phyloP scores from a whole-genome alignment of 2,329 filamentous ascomycete species.

The Colletotrichum viniferum region DNA sequence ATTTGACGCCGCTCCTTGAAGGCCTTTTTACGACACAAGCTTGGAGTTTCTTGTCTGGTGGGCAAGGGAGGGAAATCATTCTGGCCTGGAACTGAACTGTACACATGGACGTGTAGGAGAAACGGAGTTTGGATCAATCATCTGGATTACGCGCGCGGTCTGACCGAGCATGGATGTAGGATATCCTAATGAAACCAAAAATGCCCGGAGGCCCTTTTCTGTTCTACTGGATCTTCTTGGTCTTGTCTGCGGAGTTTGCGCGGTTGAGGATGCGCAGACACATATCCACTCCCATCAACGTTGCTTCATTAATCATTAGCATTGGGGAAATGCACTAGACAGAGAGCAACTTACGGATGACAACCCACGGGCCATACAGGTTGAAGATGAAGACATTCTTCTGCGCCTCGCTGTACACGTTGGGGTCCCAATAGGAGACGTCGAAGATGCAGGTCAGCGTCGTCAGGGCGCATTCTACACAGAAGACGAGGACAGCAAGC shows the following conservation, averaged over 20 bases:
- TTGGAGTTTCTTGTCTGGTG: background rate
- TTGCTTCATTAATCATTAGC: slow-evolving; percentile 39
- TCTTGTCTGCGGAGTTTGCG: slow-evolving; percentile 33
- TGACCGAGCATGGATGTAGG: background rate
- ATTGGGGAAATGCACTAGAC: background rate
- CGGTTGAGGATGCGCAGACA: slow-evolving; percentile 53
- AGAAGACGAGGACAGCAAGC: slow-evolving; percentile 56
- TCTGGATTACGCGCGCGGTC: background rate
- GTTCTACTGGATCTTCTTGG: slow-evolving; percentile 46
- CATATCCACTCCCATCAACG: slow-evolving; percentile 59
- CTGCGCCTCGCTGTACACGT: slow-evolving; percentile 45
- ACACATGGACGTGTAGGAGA: background rate
- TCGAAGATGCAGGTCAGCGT: slow-evolving; percentile 57
- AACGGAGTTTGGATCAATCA: slow-evolving; percentile 5
- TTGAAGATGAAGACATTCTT: slow-evolving; percentile 52
- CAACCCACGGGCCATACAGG: slow-evolving; percentile 55
- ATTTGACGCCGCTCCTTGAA: background rate
- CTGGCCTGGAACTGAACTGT: background rate
- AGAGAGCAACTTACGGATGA: slow-evolving; percentile 51
- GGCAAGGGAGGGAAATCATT: background rate
- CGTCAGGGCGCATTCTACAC: slow-evolving; percentile 55
- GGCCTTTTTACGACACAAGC: background rate
- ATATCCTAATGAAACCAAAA: slow-evolving; percentile 13
- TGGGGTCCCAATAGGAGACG: slow-evolving; percentile 51
- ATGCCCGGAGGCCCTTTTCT: background rate